Evolutionary conservation across 176 grass and related monocot genomes (phyloP).

Genomic region (Melocanna baccifera): DNA sequence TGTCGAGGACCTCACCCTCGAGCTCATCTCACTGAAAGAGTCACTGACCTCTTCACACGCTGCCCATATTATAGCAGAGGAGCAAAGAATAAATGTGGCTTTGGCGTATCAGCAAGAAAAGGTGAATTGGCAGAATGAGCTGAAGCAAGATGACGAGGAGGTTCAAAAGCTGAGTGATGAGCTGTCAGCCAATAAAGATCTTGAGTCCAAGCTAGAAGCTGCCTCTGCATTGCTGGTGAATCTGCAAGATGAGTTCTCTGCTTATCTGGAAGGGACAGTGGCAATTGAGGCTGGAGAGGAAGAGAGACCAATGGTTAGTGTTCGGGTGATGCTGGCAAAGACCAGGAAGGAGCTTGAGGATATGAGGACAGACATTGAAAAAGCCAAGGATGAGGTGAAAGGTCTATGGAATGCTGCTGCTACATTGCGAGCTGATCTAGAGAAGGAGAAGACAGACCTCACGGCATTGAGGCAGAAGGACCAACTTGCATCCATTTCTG

Average conservation of each 20-base stretch:
- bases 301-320: neutral
- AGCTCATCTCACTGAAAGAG: constrained; percentile 53
- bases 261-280: constrained; percentile 40
- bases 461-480: constrained; percentile 46
- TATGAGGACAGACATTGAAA: constrained; percentile 54
- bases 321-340: neutral
- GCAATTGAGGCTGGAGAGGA: neutral
- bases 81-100: constrained; percentile 47
- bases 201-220: constrained; percentile 49
- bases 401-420: constrained; percentile 48
- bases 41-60: constrained; percentile 55
- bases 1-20: constrained; percentile 58
- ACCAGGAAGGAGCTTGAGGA: constrained; percentile 56
- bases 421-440: constrained; percentile 55
- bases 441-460: constrained; percentile 50
- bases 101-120: constrained; percentile 60
- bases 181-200: constrained; percentile 32
- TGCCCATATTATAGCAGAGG: constrained; percentile 62
- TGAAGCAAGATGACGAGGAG: constrained; percentile 58
- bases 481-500: constrained; percentile 20
- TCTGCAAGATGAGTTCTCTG: constrained; percentile 44
- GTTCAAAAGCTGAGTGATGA: constrained; percentile 43
- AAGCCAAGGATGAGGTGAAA: constrained; percentile 57
- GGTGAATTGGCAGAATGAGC: constrained; percentile 54
- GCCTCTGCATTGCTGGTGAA: constrained; percentile 46